Evolutionary conservation across 2,329 filamentous ascomycete species (phyloP).

Genomic region (Sphaceloma murrayae): DNA sequence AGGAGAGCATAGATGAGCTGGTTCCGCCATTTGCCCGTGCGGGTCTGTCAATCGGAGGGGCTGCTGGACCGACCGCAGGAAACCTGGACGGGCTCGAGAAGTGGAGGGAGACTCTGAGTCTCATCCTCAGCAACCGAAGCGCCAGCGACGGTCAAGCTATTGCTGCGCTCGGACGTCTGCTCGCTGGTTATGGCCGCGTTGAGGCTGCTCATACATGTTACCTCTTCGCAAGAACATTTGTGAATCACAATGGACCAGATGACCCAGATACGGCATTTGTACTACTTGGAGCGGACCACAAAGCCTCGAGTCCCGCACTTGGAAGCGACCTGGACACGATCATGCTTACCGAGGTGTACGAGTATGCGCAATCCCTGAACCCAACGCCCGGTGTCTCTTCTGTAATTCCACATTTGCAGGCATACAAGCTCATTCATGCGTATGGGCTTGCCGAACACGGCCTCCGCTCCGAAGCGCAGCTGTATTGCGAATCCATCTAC

Average conservation of each 20-base stretch:
- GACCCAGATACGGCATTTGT: constrained; percentile 71
- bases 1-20: constrained; percentile 91
- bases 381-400: constrained; percentile 41
- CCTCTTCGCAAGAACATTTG: constrained; percentile 65
- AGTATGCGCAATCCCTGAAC: constrained; percentile 71
- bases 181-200: constrained; percentile 74
- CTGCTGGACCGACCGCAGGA: constrained; percentile 52
- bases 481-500: constrained; percentile 81
- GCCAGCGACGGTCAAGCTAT: constrained; percentile 68
- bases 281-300: constrained; percentile 76
- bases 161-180: constrained; percentile 67
- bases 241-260: constrained; percentile 72
- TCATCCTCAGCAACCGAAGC: constrained; percentile 83
- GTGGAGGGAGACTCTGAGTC: constrained; percentile 81
- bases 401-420: constrained; percentile 68
- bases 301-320: constrained; percentile 58
- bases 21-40: constrained; percentile 87
- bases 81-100: constrained; percentile 76
- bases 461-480: constrained; percentile 68
- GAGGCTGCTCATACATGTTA: constrained; percentile 94
- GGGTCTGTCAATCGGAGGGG: constrained; percentile 82
- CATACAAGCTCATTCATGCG: constrained; percentile 87
- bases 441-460: constrained; percentile 76
- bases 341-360: constrained; percentile 92
- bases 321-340: constrained; percentile 74